Conservation (phyloP, 495 filamentous ascomycete species). For the Hyaloscypha hepaticicola region DNA sequence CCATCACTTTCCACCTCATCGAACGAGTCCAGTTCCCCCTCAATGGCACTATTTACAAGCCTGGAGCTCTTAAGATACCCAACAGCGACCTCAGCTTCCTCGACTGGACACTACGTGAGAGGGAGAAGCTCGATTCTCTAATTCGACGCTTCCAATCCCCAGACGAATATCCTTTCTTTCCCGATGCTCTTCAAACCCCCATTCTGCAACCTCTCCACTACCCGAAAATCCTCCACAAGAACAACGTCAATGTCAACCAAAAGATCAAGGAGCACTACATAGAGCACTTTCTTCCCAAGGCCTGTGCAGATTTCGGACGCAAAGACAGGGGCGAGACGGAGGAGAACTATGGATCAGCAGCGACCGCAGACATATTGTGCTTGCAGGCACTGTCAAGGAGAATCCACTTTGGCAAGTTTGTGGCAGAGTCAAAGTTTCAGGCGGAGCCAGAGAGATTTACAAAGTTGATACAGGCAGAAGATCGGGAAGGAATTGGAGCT, state of each 20-base stretch:
- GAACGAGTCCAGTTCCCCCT: slow-evolving; percentile 97
- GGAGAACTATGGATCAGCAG: slow-evolving; percentile 94
- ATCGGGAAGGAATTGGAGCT: slow-evolving; percentile 76
- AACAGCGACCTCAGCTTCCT: slow-evolving; percentile 71
- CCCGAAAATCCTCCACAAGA: slow-evolving; percentile 86
- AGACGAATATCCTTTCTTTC: slow-evolving; percentile 98
- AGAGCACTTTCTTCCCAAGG: slow-evolving; percentile 73
- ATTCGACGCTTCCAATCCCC: slow-evolving; percentile 94
- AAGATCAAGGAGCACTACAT: slow-evolving; percentile 85
- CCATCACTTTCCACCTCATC: slow-evolving; percentile 97
- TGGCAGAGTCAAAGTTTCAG: slow-evolving; percentile 96
- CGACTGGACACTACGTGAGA: slow-evolving; percentile 88
- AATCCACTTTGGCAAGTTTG: slow-evolving; percentile 98
- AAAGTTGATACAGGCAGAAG: slow-evolving; percentile 71
- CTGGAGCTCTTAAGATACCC: slow-evolving; percentile 82
- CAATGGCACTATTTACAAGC: slow-evolving; percentile 81
- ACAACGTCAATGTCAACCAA: slow-evolving; percentile 88
- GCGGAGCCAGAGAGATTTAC: slow-evolving; percentile 80
- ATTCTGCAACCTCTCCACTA: slow-evolving; percentile 87
- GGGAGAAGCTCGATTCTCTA: slow-evolving; percentile 88
- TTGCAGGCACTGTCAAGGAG: slow-evolving; percentile 88
- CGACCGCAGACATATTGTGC: slow-evolving; percentile 86
- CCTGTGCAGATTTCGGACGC: slow-evolving; percentile 69
- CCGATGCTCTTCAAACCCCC: slow-evolving; percentile 72
- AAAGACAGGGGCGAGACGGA: slow-evolving; percentile 79